Conservation (phyloP, 1,139 yeast species). For the Blastobotrys petasosporus region DNA sequence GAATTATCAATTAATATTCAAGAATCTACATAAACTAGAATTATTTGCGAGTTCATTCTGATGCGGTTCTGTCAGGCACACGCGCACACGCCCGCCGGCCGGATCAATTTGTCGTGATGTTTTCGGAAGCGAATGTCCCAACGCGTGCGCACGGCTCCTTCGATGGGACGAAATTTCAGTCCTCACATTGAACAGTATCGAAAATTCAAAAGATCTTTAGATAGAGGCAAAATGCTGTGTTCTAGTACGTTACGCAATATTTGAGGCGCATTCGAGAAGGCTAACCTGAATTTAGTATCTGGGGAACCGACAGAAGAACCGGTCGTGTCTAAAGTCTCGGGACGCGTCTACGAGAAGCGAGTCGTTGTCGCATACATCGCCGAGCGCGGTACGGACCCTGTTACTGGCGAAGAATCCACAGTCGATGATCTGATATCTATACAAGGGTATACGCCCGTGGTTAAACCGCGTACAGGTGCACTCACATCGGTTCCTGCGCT, state of each 20-base stretch:
- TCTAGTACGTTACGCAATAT: conserved; percentile 25
- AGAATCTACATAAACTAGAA: no score
- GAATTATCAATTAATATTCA: no score
- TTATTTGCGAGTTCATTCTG: no score
- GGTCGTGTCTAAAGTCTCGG: conserved; percentile 50
- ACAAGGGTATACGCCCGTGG: conserved; percentile 2
- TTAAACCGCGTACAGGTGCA: conserved; percentile 45
- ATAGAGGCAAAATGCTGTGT: conserved; percentile 27
- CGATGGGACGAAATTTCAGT: no score
- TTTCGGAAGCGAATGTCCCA: no score
- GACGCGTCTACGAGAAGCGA: conserved; percentile 58
- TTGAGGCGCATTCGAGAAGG: background rate
- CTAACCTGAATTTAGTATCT: conserved; percentile 38
- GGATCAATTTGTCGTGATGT: no score
- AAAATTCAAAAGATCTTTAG: background rate
- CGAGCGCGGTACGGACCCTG: conserved; percentile 70
- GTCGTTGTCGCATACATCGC: conserved; percentile 57
- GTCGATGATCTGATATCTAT: conserved; percentile 55
- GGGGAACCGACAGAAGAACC: conserved; percentile 66
- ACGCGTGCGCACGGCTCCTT: no score
- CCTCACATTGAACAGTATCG: background rate
- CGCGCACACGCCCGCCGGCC: no score
- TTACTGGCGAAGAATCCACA: conserved; percentile 55
- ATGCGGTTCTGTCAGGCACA: no score
- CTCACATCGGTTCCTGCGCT: conserved; percentile 72